Base-by-base conservation (phyloP, 164 flowering plant species). In the Malania oleifera region DNA sequence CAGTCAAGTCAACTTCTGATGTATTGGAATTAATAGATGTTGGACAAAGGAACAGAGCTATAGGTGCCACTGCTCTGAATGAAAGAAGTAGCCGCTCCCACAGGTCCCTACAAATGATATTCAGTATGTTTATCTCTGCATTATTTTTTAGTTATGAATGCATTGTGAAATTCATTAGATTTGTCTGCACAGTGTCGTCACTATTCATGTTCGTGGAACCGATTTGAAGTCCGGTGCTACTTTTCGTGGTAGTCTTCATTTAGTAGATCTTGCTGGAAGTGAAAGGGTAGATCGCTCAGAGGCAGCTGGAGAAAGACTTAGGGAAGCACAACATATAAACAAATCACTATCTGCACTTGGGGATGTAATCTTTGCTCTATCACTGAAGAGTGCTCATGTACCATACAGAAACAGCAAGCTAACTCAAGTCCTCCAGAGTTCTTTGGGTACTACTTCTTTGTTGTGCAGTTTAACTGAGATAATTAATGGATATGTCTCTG, bases 371-470 rank as follows among this genome's bases (percentile, higher is more conserved):
- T 85, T 79, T 70, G 81, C 97, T 48, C 77, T 95, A 63, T 73
- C 97, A 12, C 95, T 86, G 62, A 95, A 95, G 71, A 85, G 72
- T 56, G 3, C 82, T 63, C 99, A 95, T 74, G 87, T 95, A 10
- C 99, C 99, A 22, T 95, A 88, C 60, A 63, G 99, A 60, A 95
- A 95, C 59, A 91, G 99, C 87, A 95, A 95, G 74, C 86, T 95
- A 37, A 95, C 99, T 68, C 99, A 95, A 77, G 77, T 95, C 49
- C 96, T 95, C 38, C 97, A 95, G 67, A 78, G 80, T 65, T 91
- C 99, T 73, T 67, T 95, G 44, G 99, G 99, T 93, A 80, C 39
- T 43, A 44, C 4, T 52, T 57, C 6, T 25, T 1, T 38, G 31
- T 23, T 13, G 7, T 24, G 2, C 6, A 10, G 28, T 41, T 45